Percentiles rank a stretch among this genome's conserved stretches.
phyloP scores from a whole-genome alignment of 805 yeast species.

The Zygosaccharomyces lentus region DNA sequence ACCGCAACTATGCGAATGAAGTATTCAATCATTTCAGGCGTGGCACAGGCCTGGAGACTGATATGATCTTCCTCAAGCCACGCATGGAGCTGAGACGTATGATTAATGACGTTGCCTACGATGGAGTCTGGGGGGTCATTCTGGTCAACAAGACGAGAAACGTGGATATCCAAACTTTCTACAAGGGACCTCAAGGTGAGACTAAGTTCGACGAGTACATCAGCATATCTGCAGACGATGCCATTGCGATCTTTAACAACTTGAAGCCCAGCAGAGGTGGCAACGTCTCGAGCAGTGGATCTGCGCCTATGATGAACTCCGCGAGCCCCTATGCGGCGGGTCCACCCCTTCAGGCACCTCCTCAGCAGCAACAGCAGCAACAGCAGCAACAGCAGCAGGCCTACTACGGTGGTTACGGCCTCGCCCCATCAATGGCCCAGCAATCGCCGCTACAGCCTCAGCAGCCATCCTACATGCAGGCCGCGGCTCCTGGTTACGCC shows the following conservation, averaged over 20 bases:
- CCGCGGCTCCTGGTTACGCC: constrained; percentile 11
- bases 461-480: constrained; percentile 18
- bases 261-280: constrained; percentile 23
- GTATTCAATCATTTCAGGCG: constrained; percentile 40
- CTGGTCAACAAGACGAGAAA: constrained; percentile 51
- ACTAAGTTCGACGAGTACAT: constrained; percentile 81
- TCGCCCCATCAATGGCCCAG: constrained; percentile 17
- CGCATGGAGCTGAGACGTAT: constrained; percentile 43
- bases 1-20: constrained; percentile 40
- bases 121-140: constrained; percentile 70
- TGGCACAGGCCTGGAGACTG: constrained; percentile 39
- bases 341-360: constrained; percentile 18
- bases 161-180: constrained; percentile 71
- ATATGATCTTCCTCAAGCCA: constrained; percentile 42
- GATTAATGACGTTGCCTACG: constrained; percentile 73
- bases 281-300: constrained; percentile 5
- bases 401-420: constrained; percentile 18
- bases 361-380: constrained; percentile 20
- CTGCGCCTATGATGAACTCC: constrained; percentile 12
- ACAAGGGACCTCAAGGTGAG: constrained; percentile 63
- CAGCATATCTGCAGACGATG: constrained; percentile 60
- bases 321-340: constrained; percentile 16
- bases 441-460: constrained; percentile 19
- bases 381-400: constrained; percentile 18
- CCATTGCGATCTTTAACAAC: constrained; percentile 43